A percentile compares a stretch with the other conserved stretches of the same genome.
Evolutionary conservation across 2,329 filamentous ascomycete species (phyloP).

Genomic region (Aspergillus sp.): DNA sequence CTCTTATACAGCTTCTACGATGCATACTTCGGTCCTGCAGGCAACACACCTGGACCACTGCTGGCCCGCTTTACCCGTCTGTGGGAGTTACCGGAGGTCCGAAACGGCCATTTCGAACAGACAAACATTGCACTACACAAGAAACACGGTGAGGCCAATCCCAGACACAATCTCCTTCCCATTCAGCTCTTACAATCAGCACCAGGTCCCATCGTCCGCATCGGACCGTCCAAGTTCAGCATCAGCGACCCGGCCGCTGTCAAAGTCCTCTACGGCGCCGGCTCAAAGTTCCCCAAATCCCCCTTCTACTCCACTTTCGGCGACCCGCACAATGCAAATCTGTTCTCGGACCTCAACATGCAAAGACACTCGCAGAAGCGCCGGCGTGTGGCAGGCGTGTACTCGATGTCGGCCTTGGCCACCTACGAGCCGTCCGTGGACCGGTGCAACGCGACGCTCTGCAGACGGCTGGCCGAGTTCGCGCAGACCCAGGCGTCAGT

Average conservation of each 20-base stretch:
- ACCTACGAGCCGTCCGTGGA: slow-evolving; percentile 15
- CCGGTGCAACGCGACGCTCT: slow-evolving; percentile 8
- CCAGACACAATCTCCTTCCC: background rate
- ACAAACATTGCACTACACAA: slow-evolving; percentile 1
- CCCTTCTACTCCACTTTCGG: slow-evolving; percentile 15
- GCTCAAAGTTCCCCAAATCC: slow-evolving; percentile 15
- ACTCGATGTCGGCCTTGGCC: slow-evolving; percentile 12
- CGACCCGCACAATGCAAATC: slow-evolving; percentile 1
- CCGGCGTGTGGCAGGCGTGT: slow-evolving; percentile 12
- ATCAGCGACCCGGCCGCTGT: slow-evolving; percentile 29
- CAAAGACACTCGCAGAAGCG: slow-evolving; percentile 9
- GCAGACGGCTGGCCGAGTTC: background rate
- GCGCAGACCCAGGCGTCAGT: background rate
- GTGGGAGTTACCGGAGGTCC: slow-evolving; percentile 20
- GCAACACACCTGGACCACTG: background rate
- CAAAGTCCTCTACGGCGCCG: slow-evolving; percentile 13
- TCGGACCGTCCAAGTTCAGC: slow-evolving; percentile 34
- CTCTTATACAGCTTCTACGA: background rate
- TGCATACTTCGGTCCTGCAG: background rate
- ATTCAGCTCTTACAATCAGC: background rate
- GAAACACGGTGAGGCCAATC: background rate
- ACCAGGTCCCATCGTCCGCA: slow-evolving; percentile 34
- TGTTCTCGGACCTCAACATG: slow-evolving; percentile 5
- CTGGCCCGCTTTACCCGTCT: slow-evolving; percentile 11
- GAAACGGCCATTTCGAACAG: background rate